Base-by-base conservation (phyloP, 2,329 filamentous ascomycete species). In the Fusarium austroafricanum region DNA sequence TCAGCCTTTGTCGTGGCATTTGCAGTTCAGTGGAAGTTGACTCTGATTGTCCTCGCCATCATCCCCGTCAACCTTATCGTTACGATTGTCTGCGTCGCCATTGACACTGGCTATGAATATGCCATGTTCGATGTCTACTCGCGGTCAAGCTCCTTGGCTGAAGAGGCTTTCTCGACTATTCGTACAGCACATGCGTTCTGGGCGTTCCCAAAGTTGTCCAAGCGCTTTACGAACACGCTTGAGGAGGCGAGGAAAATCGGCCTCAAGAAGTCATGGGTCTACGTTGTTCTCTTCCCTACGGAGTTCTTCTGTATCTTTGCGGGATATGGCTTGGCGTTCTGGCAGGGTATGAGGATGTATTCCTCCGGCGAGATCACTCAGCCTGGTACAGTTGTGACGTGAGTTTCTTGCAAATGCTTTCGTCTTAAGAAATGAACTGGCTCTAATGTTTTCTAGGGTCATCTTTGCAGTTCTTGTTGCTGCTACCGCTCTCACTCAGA, bases 161-260 rank as follows among this genome's bases (percentile, higher is more conserved):
- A 86, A 65, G 83, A 85, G 63, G 79, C 81, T 3, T 80, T 87
- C 52, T 79, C 80, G 2, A 83, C 80, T 20, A 81, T 85, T 37
- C 78, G 82, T 9, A 86, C 81, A 2, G 81, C 83, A 2, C 83
- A 85, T 62, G 84, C 84, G 10, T 86, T 86, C 51, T 83, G 81
- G 75, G 82, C 82, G 3, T 80, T 82, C 42, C 79, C 80, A 0
- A 81, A 79, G 57, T 70, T 86, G 35, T 75, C 79, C 0, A 68
- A 65, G 5, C 79, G 81, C 37, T 86, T 83, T 65, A 78, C 80
- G 14, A 67, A 65, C 2, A 80, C 81, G 43, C 77, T 87, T 1
- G 74, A 79, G 3, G 76, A 80, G 9, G 82, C 82, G 0, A 72
- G 71, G 3, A 69, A 52, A 3, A 74, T 81, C 15, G 83, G 82